These are phyloP conservation scores for Chaetoceros tenuissimus DNA, from an alignment of 108 stramenopile genomes.

Conservation along the genomic window DNA sequence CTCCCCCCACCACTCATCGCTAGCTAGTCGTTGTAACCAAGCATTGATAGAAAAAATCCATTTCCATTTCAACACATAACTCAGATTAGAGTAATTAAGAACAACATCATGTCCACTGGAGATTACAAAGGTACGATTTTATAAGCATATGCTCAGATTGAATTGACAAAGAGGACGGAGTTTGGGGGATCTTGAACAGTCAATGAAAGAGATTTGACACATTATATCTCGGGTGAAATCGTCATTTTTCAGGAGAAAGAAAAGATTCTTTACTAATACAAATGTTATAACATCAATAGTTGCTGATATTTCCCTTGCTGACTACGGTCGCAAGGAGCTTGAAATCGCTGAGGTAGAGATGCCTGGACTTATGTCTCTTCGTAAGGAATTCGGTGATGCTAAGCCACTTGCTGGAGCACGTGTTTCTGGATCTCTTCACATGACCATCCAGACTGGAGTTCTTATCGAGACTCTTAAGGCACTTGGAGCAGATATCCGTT, in stretches of 20 bases:
- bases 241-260: too few relatives aligned
- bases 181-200: too few relatives aligned
- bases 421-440: slow-evolving; percentile 98
- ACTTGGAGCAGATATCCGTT: slow-evolving; percentile 96
- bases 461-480: slow-evolving; percentile 98
- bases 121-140: slow-evolving; percentile 81
- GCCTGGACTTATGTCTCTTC: slow-evolving; percentile 99
- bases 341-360: slow-evolving; percentile 99
- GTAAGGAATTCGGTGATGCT: slow-evolving; percentile 73
- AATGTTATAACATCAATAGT: slow-evolving; percentile 28
- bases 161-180: too few relatives aligned
- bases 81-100: too few relatives aligned
- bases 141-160: too few relatives aligned
- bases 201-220: too few relatives aligned
- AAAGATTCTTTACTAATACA: too few relatives aligned
- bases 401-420: slow-evolving; percentile 87
- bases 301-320: slow-evolving; percentile 98
- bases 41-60: too few relatives aligned
- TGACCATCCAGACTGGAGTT: slow-evolving; percentile 99
- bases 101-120: slow-evolving; percentile 94
- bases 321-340: slow-evolving; percentile 99
- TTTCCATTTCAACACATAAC: too few relatives aligned
- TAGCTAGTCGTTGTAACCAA: too few relatives aligned
- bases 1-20: too few relatives aligned
- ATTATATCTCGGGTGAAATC: too few relatives aligned